Percentiles rank a stretch among this genome's conserved stretches.
These are phyloP conservation scores for Sequoiadendron giganteum DNA, from an alignment of 75 land plant genomes.

Conservation along the genomic window DNA sequence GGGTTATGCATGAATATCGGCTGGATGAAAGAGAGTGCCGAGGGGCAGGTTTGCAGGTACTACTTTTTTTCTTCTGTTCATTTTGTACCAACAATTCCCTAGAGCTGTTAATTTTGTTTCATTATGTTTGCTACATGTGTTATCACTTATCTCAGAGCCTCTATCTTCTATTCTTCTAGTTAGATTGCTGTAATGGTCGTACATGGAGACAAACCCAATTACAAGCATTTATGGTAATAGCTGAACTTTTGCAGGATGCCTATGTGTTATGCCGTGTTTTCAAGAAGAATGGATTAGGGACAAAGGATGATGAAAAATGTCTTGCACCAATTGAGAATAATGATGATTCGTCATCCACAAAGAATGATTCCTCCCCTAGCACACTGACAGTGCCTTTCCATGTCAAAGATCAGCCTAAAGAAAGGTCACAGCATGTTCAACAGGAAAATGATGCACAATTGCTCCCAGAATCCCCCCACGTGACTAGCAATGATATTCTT, in stretches of 20 bases:
- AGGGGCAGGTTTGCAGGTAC: constrained; percentile 33
- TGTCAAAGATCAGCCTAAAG: not conserved
- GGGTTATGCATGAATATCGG: constrained; percentile 79
- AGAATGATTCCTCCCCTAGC: not conserved
- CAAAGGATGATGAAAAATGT: constrained; percentile 17
- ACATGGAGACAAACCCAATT: not conserved
- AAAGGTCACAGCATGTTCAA: not conserved
- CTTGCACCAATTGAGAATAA: not conserved
- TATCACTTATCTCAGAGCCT: not conserved
- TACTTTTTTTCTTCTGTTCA: not conserved
- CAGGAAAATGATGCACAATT: not conserved
- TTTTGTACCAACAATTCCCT: not conserved
- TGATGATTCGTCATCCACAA: not conserved
- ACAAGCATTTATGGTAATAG: not conserved
- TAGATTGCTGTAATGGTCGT: constrained; percentile 1
- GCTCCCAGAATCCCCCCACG: not conserved
- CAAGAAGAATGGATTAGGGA: constrained; percentile 32
- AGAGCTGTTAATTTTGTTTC: not conserved
- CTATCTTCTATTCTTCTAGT: not conserved
- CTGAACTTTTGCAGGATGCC: constrained; percentile 28
- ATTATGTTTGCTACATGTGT: not conserved
- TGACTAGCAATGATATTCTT: not conserved
- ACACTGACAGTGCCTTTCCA: not conserved
- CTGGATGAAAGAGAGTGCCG: constrained; percentile 31
- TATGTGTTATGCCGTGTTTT: constrained; percentile 65